phyloP scores from a whole-genome alignment of 345 rosid genomes.

The Mercurialis annua region DNA sequence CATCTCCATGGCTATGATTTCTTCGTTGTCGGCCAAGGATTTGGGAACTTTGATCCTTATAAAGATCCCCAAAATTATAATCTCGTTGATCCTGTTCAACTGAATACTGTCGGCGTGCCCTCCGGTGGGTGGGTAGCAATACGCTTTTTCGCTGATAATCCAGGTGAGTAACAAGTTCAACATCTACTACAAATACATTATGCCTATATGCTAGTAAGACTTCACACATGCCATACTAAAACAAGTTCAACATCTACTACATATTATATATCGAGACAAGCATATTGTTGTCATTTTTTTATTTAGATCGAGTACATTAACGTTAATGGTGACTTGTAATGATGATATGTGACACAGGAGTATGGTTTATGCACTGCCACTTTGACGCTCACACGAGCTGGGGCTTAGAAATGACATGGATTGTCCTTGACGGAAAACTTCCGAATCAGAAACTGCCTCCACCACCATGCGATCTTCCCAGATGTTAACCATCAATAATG shows the following conservation, averaged over 20 bases:
- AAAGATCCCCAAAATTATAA: slow-evolving; percentile 57
- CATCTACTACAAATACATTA: too few relatives aligned
- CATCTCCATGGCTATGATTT: slow-evolving; percentile 78
- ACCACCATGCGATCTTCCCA: slow-evolving; percentile 16
- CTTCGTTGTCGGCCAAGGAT: slow-evolving; percentile 73
- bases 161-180: slow-evolving; percentile 38
- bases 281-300: too few relatives aligned
- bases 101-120: slow-evolving; percentile 68
- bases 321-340: neutral
- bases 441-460: slow-evolving; percentile 22
- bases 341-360: slow-evolving; percentile 13
- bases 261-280: too few relatives aligned
- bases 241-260: too few relatives aligned
- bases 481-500: slow-evolving; percentile 9
- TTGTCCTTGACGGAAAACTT: slow-evolving; percentile 9
- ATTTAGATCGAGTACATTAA: neutral
- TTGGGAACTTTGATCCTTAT: slow-evolving; percentile 57
- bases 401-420: slow-evolving; percentile 13
- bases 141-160: slow-evolving; percentile 70
- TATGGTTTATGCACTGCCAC: slow-evolving; percentile 22
- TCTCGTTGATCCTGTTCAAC: slow-evolving; percentile 65
- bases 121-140: slow-evolving; percentile 73
- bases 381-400: slow-evolving; percentile 14
- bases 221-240: too few relatives aligned
- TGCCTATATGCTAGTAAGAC: too few relatives aligned